Evolutionary conservation across 2,329 filamentous ascomycete genomes (phyloP).

Genomic region (Pseudopithomyces chartarum): DNA sequence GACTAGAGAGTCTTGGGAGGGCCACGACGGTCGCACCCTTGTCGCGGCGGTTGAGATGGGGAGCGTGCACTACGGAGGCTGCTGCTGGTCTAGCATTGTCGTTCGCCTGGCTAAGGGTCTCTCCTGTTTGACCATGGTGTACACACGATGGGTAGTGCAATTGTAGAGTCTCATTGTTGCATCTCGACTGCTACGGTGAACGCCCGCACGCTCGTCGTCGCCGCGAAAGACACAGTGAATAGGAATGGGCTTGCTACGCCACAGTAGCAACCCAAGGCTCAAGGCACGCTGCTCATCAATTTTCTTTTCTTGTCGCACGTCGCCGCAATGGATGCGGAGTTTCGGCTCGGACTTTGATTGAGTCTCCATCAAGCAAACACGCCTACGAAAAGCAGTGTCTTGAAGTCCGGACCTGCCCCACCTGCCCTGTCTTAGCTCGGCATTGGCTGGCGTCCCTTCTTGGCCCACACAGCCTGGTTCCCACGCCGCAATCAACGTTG

Average conservation of each 20-base stretch:
- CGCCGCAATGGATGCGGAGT: neutral
- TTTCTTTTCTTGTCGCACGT: neutral
- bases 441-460: neutral
- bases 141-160: neutral
- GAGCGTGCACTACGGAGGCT: constrained; percentile 4
- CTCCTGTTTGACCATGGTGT: too few species aligned
- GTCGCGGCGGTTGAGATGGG: constrained; percentile 7
- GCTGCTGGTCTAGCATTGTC: neutral
- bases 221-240: too few species aligned
- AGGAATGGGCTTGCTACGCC: neutral
- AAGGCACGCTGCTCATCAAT: neutral
- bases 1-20: constrained; percentile 1
- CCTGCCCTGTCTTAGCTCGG: neutral
- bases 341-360: neutral
- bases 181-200: too few species aligned
- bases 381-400: neutral
- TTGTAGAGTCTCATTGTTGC: neutral
- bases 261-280: neutral
- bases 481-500: neutral
- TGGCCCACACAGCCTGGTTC: neutral
- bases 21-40: constrained; percentile 5
- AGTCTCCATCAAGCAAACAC: neutral
- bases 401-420: neutral
- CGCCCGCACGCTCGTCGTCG: too few species aligned
- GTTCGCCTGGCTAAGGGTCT: neutral